Evolutionary conservation across 371 early-diverging fungal species (phyloP).

Genomic region (Syncephalis plumigaleata): DNA sequence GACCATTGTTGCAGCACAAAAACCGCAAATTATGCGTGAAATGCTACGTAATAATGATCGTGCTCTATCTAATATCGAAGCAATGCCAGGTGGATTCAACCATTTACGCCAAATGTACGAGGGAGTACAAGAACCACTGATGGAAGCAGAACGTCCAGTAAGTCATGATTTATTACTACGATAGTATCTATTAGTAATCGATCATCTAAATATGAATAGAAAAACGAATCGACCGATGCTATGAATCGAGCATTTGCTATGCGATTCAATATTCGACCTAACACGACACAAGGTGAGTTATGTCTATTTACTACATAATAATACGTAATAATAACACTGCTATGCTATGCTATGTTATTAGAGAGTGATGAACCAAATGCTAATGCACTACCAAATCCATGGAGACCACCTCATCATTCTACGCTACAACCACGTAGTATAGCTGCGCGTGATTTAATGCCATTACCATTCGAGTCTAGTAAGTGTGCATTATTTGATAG

Average conservation of each 20-base stretch:
- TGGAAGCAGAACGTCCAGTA: conserved; percentile 19
- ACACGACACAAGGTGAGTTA: neutral
- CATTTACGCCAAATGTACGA: conserved; percentile 66
- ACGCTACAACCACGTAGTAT: neutral
- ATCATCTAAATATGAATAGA: conserved; percentile 7
- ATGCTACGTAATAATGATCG: conserved; percentile 72
- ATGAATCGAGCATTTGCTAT: conserved; percentile 44
- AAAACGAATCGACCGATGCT: conserved; percentile 29
- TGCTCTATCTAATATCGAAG: conserved; percentile 69
- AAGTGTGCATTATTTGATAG: neutral
- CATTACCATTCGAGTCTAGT: neutral
- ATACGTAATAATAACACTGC: neutral
- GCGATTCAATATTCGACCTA: conserved; percentile 14
- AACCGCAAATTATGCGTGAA: conserved; percentile 66
- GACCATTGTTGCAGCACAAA: conserved; percentile 20
- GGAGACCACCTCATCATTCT: conserved; percentile 28
- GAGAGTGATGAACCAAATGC: conserved; percentile 43
- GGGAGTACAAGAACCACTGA: conserved; percentile 53
- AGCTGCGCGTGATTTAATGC: neutral
- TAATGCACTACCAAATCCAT: conserved; percentile 73
- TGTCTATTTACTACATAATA: too few relatives aligned
- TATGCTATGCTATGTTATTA: neutral
- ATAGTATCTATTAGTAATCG: conserved; percentile 2
- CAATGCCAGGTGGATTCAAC: conserved; percentile 71
- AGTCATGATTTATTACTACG: neutral